phyloP scores from a whole-genome alignment of 2,329 filamentous ascomycete species.

The Trichoderma citrinoviride region DNA sequence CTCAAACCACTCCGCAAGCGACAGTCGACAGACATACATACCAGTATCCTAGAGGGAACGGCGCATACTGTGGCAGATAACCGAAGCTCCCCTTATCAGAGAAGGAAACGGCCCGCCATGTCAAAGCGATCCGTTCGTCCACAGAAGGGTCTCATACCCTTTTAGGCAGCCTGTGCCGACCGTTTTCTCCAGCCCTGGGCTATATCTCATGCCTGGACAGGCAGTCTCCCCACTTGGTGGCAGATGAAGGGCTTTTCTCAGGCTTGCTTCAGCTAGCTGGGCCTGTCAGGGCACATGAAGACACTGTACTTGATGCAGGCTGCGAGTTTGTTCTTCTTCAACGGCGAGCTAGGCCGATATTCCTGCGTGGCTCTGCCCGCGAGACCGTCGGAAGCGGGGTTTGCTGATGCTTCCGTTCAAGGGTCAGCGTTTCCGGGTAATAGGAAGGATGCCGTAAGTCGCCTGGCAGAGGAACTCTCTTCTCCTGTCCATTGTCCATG shows the following conservation, averaged over 20 bases:
- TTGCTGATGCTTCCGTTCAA: background rate
- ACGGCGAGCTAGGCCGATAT: background rate
- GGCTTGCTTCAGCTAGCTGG: conserved; percentile 7
- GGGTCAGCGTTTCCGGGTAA: background rate
- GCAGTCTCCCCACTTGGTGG: conserved; percentile 12
- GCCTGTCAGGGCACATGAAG: background rate
- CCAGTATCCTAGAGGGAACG: background rate
- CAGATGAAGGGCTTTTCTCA: background rate
- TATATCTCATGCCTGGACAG: background rate
- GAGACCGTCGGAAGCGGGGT: conserved; percentile 1
- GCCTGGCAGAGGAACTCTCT: background rate
- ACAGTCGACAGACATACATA: background rate
- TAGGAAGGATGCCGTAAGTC: background rate
- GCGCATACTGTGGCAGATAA: background rate
- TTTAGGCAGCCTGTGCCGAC: conserved; percentile 15
- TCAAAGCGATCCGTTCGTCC: background rate
- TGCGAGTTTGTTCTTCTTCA: background rate
- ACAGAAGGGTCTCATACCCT: conserved; percentile 1
- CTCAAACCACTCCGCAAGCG: background rate
- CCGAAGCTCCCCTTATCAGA: background rate
- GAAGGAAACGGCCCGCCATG: background rate
- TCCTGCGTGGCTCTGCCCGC: background rate
- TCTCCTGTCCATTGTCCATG: background rate
- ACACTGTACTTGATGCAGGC: background rate
- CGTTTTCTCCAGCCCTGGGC: conserved; percentile 13